Base-by-base conservation (phyloP, 2,329 filamentous ascomycete genomes). In the Dothistroma septosporum region DNA sequence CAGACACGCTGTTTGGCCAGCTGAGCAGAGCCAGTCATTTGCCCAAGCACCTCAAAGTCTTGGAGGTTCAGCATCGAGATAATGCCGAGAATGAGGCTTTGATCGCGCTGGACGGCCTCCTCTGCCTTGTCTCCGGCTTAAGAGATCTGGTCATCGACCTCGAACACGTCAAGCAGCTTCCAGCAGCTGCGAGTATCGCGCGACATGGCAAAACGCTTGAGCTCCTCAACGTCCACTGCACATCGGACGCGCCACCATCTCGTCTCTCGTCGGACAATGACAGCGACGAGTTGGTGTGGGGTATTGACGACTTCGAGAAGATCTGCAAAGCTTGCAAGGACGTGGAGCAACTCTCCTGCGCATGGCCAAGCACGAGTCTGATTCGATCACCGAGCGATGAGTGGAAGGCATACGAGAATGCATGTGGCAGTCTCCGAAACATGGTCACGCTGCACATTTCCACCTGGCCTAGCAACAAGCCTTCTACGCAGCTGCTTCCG, bases 41-140 rank as follows among this genome's bases (percentile, higher is more conserved):
- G 11, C 79, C 79, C 0, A 75, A 74, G 49, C 75, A 75, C 57
- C 73, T 82, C 4, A 77, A 79, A 60, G 75, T 74, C 0, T 63
- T 82, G 6, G 77, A 80, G 49, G 70, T 80, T 58, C 79, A 80
- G 66, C 78, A 81, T 62, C 75, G 77, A 32, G 79, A 81, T 55
- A 81, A 81, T 58, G 49, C 67, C 1, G 79, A 81, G 58, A 77
- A 79, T 35, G 79, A 81, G 55, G 76, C 75, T 6, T 65, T 82
- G 31, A 69, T 74, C 1, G 79, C 79, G 1, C 69, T 82, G 22
- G 79, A 82, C 44, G 78, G 76, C 33, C 79, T 81, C 64, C 63
- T 82, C 31, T 78, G 76, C 50, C 70, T 80, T 5, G 76, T 80
- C 0, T 75, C 76, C 12, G 79, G 79, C 2, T 69, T 82, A 57